Percentiles rank a stretch among this genome's conserved stretches.
These are phyloP conservation scores for Geotrichum restrictum DNA, from an alignment of 1,139 yeast species.

Conservation along the genomic window DNA sequence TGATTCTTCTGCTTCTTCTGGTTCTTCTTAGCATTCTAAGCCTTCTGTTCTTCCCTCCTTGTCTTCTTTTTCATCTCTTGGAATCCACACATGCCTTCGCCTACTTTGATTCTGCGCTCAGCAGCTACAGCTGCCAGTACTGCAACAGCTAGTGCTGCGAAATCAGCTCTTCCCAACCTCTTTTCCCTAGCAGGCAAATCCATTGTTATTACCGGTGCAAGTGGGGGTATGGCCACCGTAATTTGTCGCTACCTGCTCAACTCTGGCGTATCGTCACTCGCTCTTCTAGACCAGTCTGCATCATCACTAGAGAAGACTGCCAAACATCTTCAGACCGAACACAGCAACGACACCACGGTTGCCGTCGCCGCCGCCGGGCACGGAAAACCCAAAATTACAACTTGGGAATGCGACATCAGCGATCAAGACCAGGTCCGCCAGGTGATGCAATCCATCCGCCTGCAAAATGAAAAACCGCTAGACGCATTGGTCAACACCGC, in stretches of 20 bases:
- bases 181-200: constrained; percentile 59
- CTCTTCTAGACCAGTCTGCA: constrained; percentile 67
- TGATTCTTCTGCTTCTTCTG: too few relatives aligned
- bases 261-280: constrained; percentile 38
- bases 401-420: constrained; percentile 76
- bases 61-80: too few relatives aligned
- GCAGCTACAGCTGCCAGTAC: neutral
- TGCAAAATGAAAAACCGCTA: constrained; percentile 58
- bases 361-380: too few relatives aligned
- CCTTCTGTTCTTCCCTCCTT: too few relatives aligned
- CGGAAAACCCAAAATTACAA: constrained; percentile 40
- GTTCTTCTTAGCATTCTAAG: too few relatives aligned
- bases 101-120: neutral
- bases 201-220: constrained; percentile 76
- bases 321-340: constrained; percentile 4
- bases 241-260: constrained; percentile 40
- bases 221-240: constrained; percentile 72
- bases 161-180: constrained; percentile 18
- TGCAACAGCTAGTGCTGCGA: neutral
- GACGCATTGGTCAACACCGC: constrained; percentile 71
- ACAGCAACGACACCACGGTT: neutral
- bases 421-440: constrained; percentile 59
- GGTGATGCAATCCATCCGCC: constrained; percentile 47
- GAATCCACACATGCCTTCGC: neutral
- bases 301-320: constrained; percentile 56